phyloP scores from a whole-genome alignment of 768 basidiomycete species.

The Xerocomellus dryophilus region DNA sequence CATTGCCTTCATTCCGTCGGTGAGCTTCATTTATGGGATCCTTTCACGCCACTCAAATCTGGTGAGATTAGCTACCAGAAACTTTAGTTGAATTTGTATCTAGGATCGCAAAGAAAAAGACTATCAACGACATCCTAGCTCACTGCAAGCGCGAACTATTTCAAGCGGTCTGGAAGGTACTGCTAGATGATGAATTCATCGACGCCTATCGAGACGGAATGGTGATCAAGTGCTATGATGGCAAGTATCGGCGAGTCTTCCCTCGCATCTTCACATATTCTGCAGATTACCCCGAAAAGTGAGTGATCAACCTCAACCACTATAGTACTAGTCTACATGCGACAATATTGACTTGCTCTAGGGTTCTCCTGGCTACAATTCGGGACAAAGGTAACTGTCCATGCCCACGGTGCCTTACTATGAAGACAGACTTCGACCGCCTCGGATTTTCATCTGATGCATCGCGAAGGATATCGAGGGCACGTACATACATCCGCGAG shows the following conservation, averaged over 20 bases:
- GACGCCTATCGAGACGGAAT: conserved; percentile 25
- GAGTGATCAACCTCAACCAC: neutral
- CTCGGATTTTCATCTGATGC: conserved; percentile 15
- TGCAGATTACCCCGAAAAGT: conserved; percentile 41
- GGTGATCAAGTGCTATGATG: conserved; percentile 22
- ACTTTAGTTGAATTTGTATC: neutral
- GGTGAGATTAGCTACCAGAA: neutral
- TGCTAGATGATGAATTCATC: conserved; percentile 18
- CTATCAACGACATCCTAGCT: neutral
- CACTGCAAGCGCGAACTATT: neutral
- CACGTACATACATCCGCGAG: neutral
- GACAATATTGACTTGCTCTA: neutral
- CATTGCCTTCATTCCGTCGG: neutral
- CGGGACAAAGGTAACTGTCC: conserved; percentile 29
- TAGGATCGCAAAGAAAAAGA: neutral
- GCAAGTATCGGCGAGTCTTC: conserved; percentile 20
- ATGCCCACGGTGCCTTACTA: conserved; percentile 29
- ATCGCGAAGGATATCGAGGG: neutral
- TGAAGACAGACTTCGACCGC: conserved; percentile 11
- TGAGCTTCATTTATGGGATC: neutral
- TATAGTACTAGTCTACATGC: too few relatives aligned
- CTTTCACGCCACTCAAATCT: neutral
- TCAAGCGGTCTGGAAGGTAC: neutral
- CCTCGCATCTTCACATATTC: conserved; percentile 34
- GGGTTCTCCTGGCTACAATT: conserved; percentile 28